Evolutionary conservation across 495 filamentous ascomycete genomes (phyloP).

Genomic region (Penicillium goetzii): DNA sequence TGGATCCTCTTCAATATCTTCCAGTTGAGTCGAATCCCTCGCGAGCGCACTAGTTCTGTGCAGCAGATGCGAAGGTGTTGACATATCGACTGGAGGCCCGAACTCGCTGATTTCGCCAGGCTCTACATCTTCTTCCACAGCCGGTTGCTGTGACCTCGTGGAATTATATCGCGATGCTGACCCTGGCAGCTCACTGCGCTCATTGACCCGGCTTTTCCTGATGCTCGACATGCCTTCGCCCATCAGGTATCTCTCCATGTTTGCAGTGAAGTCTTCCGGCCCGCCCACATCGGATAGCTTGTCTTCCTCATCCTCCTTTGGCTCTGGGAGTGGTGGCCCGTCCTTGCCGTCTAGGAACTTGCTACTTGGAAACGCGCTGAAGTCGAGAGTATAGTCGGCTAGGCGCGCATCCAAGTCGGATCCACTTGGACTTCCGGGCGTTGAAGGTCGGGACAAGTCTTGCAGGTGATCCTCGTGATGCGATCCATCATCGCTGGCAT

Average conservation of each 20-base stretch:
- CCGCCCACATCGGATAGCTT: constrained; percentile 52
- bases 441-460: constrained; percentile 27
- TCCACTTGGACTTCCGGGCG: constrained; percentile 33
- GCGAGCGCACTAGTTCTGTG: constrained; percentile 33
- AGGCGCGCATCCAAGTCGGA: constrained; percentile 48
- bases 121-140: constrained; percentile 43
- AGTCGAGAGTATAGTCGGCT: constrained; percentile 52
- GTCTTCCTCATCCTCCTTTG: constrained; percentile 35
- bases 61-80: constrained; percentile 51
- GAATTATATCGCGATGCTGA: constrained; percentile 22
- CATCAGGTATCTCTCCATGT: constrained; percentile 54
- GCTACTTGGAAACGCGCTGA: constrained; percentile 48
- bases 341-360: constrained; percentile 38
- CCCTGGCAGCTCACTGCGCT: constrained; percentile 21
- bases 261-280: constrained; percentile 56
- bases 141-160: constrained; percentile 32
- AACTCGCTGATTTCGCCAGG: constrained; percentile 51
- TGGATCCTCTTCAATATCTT: constrained; percentile 47
- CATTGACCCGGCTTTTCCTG: constrained; percentile 24
- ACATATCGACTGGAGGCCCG: constrained; percentile 52
- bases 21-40: constrained; percentile 45
- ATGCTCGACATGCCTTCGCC: constrained; percentile 36
- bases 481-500: constrained; percentile 10
- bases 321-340: constrained; percentile 34
- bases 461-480: constrained; percentile 27